phyloP scores from a whole-genome alignment of 192 early-diverging fungal species.

The Oehlia diaphana region DNA sequence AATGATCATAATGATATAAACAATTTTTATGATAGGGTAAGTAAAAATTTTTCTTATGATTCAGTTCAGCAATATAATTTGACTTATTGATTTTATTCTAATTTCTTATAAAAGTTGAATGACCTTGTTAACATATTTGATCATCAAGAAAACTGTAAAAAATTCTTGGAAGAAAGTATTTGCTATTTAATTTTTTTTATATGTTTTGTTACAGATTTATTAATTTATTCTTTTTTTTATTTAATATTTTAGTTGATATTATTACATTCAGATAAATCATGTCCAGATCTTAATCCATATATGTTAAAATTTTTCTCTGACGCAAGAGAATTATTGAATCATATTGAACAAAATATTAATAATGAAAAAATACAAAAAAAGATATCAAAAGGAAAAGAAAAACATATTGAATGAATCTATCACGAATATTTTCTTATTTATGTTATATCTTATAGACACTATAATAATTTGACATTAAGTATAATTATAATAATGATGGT shows the following conservation, averaged over 20 bases:
- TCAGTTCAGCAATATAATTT: not conserved
- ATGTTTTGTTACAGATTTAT: not conserved
- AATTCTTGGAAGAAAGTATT: not conserved
- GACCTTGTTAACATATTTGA: not conserved
- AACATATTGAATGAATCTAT: not conserved
- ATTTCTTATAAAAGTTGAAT: not conserved
- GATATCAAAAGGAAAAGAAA: not conserved
- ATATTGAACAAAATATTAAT: not conserved
- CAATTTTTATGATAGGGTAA: not conserved
- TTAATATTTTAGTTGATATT: not conserved
- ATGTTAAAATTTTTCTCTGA: not conserved
- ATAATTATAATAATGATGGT: too few relatives aligned
- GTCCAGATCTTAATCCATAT: not conserved
- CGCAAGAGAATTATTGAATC: not conserved
- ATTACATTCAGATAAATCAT: not conserved
- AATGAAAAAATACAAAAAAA: not conserved
- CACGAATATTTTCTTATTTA: too few relatives aligned
- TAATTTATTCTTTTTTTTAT: not conserved
- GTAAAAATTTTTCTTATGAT: not conserved
- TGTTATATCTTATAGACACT: too few relatives aligned
- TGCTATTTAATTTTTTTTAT: not conserved
- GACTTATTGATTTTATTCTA: not conserved
- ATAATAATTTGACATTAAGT: too few relatives aligned
- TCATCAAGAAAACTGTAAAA: not conserved
- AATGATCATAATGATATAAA: not conserved